Evolutionary conservation across 805 yeast genomes (phyloP), one percentile per base, ranked within the genome.

Genomic region (Sugiyamaella americana): DNA sequence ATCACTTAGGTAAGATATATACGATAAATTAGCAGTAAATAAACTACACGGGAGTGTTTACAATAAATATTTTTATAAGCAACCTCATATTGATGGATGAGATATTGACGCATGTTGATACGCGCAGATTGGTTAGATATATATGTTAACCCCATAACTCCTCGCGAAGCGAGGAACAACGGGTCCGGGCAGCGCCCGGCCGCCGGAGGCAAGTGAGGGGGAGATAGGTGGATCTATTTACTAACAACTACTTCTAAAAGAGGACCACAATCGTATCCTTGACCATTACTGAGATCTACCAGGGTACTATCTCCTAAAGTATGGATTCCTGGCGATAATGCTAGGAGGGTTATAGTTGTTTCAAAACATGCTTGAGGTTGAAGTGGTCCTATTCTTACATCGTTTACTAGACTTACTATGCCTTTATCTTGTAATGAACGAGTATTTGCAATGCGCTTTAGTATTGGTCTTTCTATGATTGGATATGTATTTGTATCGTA

Each of bases 261-360:
- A 48, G 77, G 74, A 1, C 87, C 88, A 58, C 85, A 81, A 51
- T 80, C 88, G 51, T 80, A 71, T 1, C 78, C 74, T 47, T 84
- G 89, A 2, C 89, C 87, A 17, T 79, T 72, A 32, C 61, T 57
- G 8, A 78, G 66, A 57, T 85, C 94, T 40, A 80, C 72, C 11
- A 86, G 68, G 48, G 75, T 75, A n/a, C 83, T 72, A 2, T 85
- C 87, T 46, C 75, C 79, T 18, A 86, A 63, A 38, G 76, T 75
- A 58, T 74, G 80, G 5, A 81, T 71, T 0, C 95, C 95, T 52
- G 72, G 70, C 37, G 79, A 74, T 11, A 84, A 64, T 0, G 87
- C 88, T 40, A 82, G 65, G 34, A 85, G 61, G 43, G 68, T 69
- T 22, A 85, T 64, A 43, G 76, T 79, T 2, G 86, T 73, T 53